A percentile compares a stretch with the other conserved stretches of the same genome.
Evolutionary conservation across 1,284 basidiomycete species (phyloP).

Genomic region (Erythrobasidium hasegawianum): DNA sequence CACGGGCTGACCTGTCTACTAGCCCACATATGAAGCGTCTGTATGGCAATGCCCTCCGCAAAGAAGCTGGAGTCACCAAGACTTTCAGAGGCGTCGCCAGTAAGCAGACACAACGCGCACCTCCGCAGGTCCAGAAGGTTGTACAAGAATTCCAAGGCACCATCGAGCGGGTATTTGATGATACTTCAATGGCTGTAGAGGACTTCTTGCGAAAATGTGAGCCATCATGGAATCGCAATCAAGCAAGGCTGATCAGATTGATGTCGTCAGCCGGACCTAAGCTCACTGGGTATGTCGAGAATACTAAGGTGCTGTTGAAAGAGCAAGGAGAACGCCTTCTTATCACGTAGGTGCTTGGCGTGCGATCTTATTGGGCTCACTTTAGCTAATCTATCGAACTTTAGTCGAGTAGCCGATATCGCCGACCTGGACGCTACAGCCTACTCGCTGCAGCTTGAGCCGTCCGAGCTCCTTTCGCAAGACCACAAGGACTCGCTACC

Average conservation of each 20-base stretch:
- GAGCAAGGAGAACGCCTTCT: slow-evolving; percentile 83
- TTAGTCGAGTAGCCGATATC: slow-evolving; percentile 74
- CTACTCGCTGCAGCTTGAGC: slow-evolving; percentile 66
- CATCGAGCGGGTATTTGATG: slow-evolving; percentile 89
- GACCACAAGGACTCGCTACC: slow-evolving; percentile 41
- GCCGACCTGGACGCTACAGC: slow-evolving; percentile 71
- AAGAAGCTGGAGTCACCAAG: slow-evolving; percentile 94
- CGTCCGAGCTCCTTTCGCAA: slow-evolving; percentile 49
- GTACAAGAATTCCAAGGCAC: slow-evolving; percentile 86
- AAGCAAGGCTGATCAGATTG: not conserved
- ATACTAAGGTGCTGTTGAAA: slow-evolving; percentile 85
- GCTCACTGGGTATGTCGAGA: slow-evolving; percentile 60
- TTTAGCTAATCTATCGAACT: too few relatives aligned
- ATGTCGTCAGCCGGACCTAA: slow-evolving; percentile 39
- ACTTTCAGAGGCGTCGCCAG: slow-evolving; percentile 87
- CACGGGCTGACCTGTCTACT: not conserved
- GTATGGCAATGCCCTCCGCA: slow-evolving; percentile 85
- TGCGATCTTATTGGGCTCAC: not conserved
- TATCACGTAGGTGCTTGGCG: slow-evolving; percentile 64
- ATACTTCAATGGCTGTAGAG: slow-evolving; percentile 82
- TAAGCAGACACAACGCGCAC: slow-evolving; percentile 56
- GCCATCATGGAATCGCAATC: slow-evolving; percentile 43
- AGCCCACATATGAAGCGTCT: slow-evolving; percentile 96
- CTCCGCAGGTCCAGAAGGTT: slow-evolving; percentile 41
- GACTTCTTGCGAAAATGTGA: slow-evolving; percentile 85